These are phyloP conservation scores for Metschnikowia vanudenii DNA, from an alignment of 805 yeast genomes.

Conservation along the genomic window DNA sequence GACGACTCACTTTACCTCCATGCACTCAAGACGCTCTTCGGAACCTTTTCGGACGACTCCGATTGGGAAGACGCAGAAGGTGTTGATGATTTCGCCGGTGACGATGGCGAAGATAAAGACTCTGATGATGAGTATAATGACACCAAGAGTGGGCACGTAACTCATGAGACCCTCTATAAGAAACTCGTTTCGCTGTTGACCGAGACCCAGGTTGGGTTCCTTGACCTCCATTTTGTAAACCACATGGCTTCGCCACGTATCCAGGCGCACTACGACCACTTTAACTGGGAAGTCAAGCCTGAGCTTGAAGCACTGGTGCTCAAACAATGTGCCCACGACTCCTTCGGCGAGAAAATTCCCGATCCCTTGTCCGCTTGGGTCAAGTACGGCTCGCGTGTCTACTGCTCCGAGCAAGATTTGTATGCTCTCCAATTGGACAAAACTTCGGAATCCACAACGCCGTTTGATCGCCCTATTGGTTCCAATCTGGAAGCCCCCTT, in stretches of 20 bases:
- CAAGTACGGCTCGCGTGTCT: constrained; percentile 49
- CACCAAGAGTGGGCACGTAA: no score
- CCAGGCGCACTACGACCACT: constrained; percentile 60
- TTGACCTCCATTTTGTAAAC: constrained; percentile 46
- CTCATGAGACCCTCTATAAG: constrained; percentile 1
- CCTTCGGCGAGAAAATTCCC: constrained; percentile 31
- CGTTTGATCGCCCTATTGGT: constrained; percentile 70
- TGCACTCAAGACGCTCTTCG: constrained; percentile 7
- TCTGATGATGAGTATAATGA: not conserved
- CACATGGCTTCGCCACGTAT: constrained; percentile 60
- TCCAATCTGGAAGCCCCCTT: constrained; percentile 46
- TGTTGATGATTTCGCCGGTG: constrained; percentile 2
- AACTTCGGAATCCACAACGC: constrained; percentile 22
- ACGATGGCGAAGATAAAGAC: not conserved
- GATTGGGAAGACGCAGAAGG: constrained; percentile 15
- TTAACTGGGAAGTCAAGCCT: constrained; percentile 34
- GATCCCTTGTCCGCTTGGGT: constrained; percentile 44
- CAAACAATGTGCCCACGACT: constrained; percentile 28
- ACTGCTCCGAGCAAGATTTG: constrained; percentile 68
- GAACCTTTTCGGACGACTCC: constrained; percentile 4
- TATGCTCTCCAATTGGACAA: constrained; percentile 66
- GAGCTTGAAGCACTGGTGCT: constrained; percentile 18
- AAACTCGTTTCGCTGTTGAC: not conserved
- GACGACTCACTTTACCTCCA: constrained; percentile 14
- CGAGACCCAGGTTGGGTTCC: constrained; percentile 20